Percentiles rank a stretch among this genome's conserved stretches.
These are phyloP conservation scores for Amanita pallidorosea DNA, from an alignment of 768 basidiomycete species.

Conservation along the genomic window DNA sequence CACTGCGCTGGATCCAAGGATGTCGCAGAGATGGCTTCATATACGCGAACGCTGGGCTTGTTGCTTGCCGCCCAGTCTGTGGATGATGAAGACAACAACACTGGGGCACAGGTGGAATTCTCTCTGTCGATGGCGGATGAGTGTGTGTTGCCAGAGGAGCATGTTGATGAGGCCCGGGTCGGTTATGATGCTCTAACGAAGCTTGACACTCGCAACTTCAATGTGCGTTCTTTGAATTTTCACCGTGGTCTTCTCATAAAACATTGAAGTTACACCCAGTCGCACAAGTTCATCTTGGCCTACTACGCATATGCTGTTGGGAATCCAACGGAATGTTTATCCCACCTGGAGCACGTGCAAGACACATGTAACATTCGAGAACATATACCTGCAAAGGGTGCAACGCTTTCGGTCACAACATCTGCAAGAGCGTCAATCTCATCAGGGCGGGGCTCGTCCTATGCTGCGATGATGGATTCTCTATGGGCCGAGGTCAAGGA, in stretches of 20 bases:
- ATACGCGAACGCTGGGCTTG: slow-evolving; percentile 54
- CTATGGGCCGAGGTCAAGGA: slow-evolving; percentile 49
- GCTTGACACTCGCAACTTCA: slow-evolving; percentile 37
- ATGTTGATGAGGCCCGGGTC: slow-evolving; percentile 42
- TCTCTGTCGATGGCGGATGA: slow-evolving; percentile 43
- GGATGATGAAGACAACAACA: slow-evolving; percentile 45
- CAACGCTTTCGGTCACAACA: slow-evolving; percentile 17
- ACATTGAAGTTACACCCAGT: slow-evolving; percentile 28
- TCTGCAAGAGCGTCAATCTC: slow-evolving; percentile 26
- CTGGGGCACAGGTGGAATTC: slow-evolving; percentile 11
- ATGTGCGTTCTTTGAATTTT: slow-evolving; percentile 34
- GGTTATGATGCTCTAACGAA: slow-evolving; percentile 46
- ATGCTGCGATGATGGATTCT: slow-evolving; percentile 28
- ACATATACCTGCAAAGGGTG: slow-evolving; percentile 33
- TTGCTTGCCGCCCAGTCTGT: slow-evolving; percentile 35
- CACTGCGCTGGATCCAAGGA: slow-evolving; percentile 57
- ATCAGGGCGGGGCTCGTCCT: slow-evolving; percentile 33
- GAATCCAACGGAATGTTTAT: slow-evolving; percentile 51
- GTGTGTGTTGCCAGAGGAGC: slow-evolving; percentile 42
- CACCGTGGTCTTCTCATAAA: not conserved
- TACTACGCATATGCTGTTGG: slow-evolving; percentile 77
- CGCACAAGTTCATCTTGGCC: slow-evolving; percentile 56
- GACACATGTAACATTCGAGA: slow-evolving; percentile 42
- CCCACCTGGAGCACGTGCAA: slow-evolving; percentile 43
- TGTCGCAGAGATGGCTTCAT: slow-evolving; percentile 54